A percentile compares a stretch with the other conserved stretches of the same genome.
Evolutionary conservation across 2,329 filamentous ascomycete species (phyloP).

Genomic region (Cladorrhinum sp.): DNA sequence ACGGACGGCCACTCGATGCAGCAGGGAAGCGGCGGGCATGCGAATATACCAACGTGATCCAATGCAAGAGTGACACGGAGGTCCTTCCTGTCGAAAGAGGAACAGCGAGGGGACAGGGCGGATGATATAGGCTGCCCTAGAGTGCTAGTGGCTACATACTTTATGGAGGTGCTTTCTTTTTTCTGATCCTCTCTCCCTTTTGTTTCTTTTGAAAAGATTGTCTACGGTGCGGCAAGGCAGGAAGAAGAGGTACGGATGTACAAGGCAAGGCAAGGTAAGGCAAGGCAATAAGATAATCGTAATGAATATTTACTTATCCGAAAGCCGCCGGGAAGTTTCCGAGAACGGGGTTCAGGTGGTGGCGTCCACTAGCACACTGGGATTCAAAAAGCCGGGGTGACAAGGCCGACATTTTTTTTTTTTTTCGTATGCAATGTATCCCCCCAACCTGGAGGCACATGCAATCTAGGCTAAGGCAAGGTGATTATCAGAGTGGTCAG

Average conservation of each 20-base stretch:
- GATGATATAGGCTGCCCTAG: not conserved
- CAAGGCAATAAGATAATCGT: not conserved
- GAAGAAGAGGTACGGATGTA: too few relatives aligned
- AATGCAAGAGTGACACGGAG: not conserved
- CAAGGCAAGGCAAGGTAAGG: not conserved
- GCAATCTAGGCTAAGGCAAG: too few relatives aligned
- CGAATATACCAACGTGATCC: not conserved
- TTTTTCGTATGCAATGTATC: not conserved
- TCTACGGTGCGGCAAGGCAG: too few relatives aligned
- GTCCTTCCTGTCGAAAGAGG: not conserved
- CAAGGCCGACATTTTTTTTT: not conserved
- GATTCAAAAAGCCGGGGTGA: not conserved
- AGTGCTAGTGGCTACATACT: not conserved
- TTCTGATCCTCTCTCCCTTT: not conserved
- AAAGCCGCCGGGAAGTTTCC: not conserved
- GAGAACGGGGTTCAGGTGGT: not conserved
- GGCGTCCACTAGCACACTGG: not conserved
- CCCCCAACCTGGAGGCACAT: not conserved
- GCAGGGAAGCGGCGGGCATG: not conserved
- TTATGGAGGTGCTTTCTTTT: not conserved
- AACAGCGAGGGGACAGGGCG: not conserved
- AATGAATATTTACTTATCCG: not conserved
- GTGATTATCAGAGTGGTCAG: too few relatives aligned
- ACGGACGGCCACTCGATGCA: not conserved
- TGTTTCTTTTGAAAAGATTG: not conserved